These are phyloP conservation scores for Corinectria fuckeliana DNA, from an alignment of 2,329 filamentous ascomycete genomes.

Conservation along the genomic window DNA sequence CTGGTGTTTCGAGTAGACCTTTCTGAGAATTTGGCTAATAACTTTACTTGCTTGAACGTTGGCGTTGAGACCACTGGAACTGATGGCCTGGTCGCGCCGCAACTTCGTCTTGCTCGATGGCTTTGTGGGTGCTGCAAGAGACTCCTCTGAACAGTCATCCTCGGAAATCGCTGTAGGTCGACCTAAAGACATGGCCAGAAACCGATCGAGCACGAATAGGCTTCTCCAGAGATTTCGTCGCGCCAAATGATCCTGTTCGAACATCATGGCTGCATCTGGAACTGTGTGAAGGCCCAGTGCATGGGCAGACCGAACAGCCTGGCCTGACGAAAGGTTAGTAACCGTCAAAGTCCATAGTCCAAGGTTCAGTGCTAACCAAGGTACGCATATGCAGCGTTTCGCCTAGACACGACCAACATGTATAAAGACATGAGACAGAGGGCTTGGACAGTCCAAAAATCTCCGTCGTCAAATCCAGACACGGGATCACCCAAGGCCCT, in stretches of 20 bases:
- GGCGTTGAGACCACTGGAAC: conserved; percentile 54
- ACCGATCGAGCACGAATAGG: conserved; percentile 68
- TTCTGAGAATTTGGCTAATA: conserved; percentile 64
- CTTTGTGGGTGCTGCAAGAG: conserved; percentile 45
- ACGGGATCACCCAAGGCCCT: conserved; percentile 56
- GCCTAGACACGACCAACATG: conserved; percentile 65
- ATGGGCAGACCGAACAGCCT: conserved; percentile 68
- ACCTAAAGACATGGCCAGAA: conserved; percentile 67
- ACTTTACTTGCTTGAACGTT: conserved; percentile 63
- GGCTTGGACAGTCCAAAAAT: conserved; percentile 71
- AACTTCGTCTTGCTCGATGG: conserved; percentile 20
- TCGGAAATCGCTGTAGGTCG: conserved; percentile 67
- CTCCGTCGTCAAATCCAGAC: conserved; percentile 63
- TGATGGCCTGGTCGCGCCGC: not conserved
- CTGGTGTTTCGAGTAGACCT: conserved; percentile 65
- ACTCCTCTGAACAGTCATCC: conserved; percentile 64
- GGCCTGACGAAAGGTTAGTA: conserved; percentile 49
- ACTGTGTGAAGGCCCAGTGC: conserved; percentile 66
- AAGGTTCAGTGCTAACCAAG: conserved; percentile 52
- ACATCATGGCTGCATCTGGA: conserved; percentile 62
- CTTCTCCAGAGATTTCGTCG: conserved; percentile 68
- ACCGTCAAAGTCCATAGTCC: not conserved
- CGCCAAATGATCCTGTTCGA: conserved; percentile 52
- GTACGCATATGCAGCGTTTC: conserved; percentile 68
- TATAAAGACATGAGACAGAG: conserved; percentile 69